Conservation (phyloP, 176 grass and related monocot genomes). For the Triticum turgidum region DNA sequence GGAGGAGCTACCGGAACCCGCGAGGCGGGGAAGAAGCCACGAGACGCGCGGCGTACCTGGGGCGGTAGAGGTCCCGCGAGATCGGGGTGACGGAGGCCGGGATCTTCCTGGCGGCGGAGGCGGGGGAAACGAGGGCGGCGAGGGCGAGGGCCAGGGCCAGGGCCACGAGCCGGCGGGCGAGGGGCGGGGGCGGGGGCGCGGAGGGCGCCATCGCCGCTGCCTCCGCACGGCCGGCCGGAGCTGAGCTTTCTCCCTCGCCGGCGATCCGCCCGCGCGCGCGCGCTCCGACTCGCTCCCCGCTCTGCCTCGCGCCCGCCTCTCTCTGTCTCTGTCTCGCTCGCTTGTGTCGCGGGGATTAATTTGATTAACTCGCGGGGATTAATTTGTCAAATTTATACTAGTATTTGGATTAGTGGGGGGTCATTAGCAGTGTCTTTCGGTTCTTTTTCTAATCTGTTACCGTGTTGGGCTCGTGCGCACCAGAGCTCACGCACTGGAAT, state of each 20-base stretch:
- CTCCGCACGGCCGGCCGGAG: background rate
- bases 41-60: constrained; percentile 43
- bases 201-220: constrained; percentile 20
- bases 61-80: constrained; percentile 73
- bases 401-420: background rate
- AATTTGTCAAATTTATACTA: background rate
- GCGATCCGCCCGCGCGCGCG: constrained; percentile 18
- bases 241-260: background rate
- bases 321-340: background rate
- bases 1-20: background rate
- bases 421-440: background rate
- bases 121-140: background rate
- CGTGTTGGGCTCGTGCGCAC: background rate
- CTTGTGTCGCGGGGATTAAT: background rate
- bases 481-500: background rate
- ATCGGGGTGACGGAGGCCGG: constrained; percentile 43
- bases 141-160: constrained; percentile 12
- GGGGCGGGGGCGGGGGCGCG: background rate
- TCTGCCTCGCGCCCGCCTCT: background rate
- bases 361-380: background rate
- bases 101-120: constrained; percentile 32
- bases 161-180: background rate
- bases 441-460: background rate
- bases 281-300: background rate
- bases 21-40: background rate